A percentile compares a stretch with the other conserved stretches of the same genome.
Conservation (phyloP, 2,329 filamentous ascomycete species). For the Ophiognomonia clavigignenti-juglandacearum region DNA sequence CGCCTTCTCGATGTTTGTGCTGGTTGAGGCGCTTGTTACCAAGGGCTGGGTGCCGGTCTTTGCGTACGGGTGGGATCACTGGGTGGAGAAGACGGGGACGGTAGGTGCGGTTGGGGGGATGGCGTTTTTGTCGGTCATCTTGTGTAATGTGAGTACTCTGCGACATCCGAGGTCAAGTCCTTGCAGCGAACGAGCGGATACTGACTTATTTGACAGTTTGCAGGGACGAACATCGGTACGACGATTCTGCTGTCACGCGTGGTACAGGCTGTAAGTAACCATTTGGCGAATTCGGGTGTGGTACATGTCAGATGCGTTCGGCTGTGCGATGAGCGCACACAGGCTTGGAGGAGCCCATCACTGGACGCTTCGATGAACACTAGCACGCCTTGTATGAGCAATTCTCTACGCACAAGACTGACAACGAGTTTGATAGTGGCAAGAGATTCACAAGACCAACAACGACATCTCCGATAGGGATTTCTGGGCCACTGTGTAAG, state of each 20-base stretch:
- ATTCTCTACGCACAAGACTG: no score
- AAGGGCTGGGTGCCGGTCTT: constrained; percentile 73
- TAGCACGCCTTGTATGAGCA: no score
- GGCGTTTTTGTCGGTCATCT: constrained; percentile 65
- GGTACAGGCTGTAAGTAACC: constrained; percentile 44
- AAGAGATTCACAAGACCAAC: constrained; percentile 48
- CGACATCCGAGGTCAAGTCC: no score
- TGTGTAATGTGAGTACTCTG: constrained; percentile 71
- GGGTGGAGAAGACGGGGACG: constrained; percentile 65
- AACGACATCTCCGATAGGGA: constrained; percentile 55
- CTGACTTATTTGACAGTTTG: constrained; percentile 47
- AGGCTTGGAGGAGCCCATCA: no score
- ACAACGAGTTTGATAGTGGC: constrained; percentile 38
- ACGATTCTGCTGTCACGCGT: constrained; percentile 68
- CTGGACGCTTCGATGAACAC: no score
- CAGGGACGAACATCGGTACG: constrained; percentile 72
- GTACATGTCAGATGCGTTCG: no score
- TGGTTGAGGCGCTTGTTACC: constrained; percentile 67
- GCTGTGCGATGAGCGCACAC: no score
- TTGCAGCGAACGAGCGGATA: no score
- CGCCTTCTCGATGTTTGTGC: constrained; percentile 68
- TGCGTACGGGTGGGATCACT: constrained; percentile 68
- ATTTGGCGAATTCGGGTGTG: no score
- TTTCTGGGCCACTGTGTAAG: constrained; percentile 62
- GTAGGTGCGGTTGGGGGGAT: constrained; percentile 67